A percentile compares a stretch with the other conserved stretches of the same genome.
phyloP scores from a whole-genome alignment of 192 early-diverging fungal genomes.

The Haplosporangium gracile region DNA sequence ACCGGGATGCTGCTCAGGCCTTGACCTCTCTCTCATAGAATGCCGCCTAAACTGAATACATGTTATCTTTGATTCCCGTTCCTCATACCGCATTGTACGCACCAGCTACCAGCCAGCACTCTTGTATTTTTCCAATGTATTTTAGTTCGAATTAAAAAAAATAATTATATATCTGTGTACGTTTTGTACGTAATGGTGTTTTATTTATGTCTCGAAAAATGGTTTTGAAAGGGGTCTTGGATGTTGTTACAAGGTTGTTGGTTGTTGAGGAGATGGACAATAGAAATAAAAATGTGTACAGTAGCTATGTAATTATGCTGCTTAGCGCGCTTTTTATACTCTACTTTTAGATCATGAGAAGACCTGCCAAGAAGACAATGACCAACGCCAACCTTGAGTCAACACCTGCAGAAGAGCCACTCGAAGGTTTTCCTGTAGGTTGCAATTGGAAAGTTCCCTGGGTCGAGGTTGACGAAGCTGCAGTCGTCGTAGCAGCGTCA shows the following conservation, averaged over 20 bases:
- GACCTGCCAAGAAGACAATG: slow-evolving; percentile 30
- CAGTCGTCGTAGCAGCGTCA: neutral
- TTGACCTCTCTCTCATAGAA: slow-evolving; percentile 31
- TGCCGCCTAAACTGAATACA: neutral
- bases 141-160: slow-evolving; percentile 17
- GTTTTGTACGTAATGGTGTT: neutral
- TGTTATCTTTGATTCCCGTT: neutral
- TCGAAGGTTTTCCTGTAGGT: slow-evolving; percentile 37
- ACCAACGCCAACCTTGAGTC: slow-evolving; percentile 33
- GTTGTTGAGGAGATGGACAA: neutral
- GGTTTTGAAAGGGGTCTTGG: neutral
- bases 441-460: slow-evolving; percentile 35
- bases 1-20: slow-evolving; percentile 27
- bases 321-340: neutral
- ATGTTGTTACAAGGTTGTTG: neutral
- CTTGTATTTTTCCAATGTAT: neutral
- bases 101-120: neutral
- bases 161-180: neutral
- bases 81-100: neutral
- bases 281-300: neutral
- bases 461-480: slow-evolving; percentile 6
- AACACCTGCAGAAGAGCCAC: slow-evolving; percentile 9
- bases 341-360: slow-evolving; percentile 34
- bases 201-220: neutral
- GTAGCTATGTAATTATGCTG: neutral